Evolutionary conservation across 345 rosid genomes (phyloP), one percentile per base, ranked within the genome.

Genomic region (Ceriops decandra): DNA sequence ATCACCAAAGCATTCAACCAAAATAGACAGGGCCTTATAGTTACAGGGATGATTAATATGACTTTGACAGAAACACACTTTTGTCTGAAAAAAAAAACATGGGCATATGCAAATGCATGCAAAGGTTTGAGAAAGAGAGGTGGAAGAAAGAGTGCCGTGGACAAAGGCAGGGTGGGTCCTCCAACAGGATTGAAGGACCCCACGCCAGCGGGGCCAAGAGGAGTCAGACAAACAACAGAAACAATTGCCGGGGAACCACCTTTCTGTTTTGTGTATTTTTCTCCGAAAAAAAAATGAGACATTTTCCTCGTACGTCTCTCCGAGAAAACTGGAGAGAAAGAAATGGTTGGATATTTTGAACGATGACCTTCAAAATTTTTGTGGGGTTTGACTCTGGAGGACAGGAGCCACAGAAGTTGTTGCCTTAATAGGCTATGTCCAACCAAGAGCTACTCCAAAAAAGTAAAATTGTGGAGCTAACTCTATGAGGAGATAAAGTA

Each of bases 111-210:
- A 52, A 2, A 53, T 53, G 27, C 57, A 15, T 42, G 28, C 22
- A 67, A 67, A 66, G 38, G 58, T 46, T 61, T 8, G 31, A 20
- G 57, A 3, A 28, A 13, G 1, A 13, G 1, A 13, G 6, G 24
- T 3, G 49, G n/a, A 24, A 33, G 35, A 19, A 9, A 30, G 24
- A 28, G 35, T 54, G 24, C 17, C 28, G 5, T 8, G 33, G 24
- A 58, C 59, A 52, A 52, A 35, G 54, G 60, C 11, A 26, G 76
- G 76, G 76, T 60, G 76, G 76, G 76, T 66, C 76, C 71, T 66
- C 58, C 76, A 66, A 66, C 27, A 3, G 24, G 4, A 20, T 51
- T 35, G 70, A 72, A 72, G 76, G 76, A 72, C 76, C 76, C 76
- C 24, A 36, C 49, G 49, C 17, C 49, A 3, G 3, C 49, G 20